phyloP scores from a whole-genome alignment of 495 filamentous ascomycete species.

The Penicillium cinerascens region DNA sequence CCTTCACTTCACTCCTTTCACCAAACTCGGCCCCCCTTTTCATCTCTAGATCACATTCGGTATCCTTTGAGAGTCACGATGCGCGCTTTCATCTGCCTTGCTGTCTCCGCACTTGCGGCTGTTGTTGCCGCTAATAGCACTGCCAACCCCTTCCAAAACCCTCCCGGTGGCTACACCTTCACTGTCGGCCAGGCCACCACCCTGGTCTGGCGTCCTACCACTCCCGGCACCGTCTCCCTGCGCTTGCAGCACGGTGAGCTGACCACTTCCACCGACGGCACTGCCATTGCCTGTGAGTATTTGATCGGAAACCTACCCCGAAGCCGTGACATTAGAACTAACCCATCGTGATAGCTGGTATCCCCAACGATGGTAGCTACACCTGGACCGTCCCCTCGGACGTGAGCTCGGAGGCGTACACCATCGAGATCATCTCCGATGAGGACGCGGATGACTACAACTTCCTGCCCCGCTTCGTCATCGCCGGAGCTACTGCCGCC shows the following conservation, averaged over 20 bases:
- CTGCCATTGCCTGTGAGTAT: constrained; percentile 51
- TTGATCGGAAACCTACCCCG: not conserved
- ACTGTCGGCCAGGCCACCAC: constrained; percentile 48
- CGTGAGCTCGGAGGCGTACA: constrained; percentile 47
- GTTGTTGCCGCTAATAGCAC: constrained; percentile 30
- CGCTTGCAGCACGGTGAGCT: constrained; percentile 49
- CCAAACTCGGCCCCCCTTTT: constrained; percentile 3
- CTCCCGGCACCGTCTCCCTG: constrained; percentile 51
- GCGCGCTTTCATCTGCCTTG: constrained; percentile 38
- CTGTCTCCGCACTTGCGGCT: constrained; percentile 39
- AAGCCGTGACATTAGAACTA: not conserved
- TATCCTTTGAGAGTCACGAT: constrained; percentile 32
- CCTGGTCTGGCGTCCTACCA: constrained; percentile 54
- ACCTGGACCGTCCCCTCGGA: constrained; percentile 49
- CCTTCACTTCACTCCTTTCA: not conserved
- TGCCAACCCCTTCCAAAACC: constrained; percentile 55
- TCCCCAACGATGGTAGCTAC: constrained; percentile 56
- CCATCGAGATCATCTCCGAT: constrained; percentile 56
- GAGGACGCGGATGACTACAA: constrained; percentile 43
- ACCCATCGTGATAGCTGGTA: constrained; percentile 33
- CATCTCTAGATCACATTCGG: not conserved
- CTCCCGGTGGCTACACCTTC: constrained; percentile 42
- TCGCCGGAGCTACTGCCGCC: constrained; percentile 47
- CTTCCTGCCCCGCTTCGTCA: constrained; percentile 57
- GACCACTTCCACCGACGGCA: constrained; percentile 42